Evolutionary conservation across 2,329 filamentous ascomycete genomes (phyloP).

Genomic region (Colletotrichum endophyticum): DNA sequence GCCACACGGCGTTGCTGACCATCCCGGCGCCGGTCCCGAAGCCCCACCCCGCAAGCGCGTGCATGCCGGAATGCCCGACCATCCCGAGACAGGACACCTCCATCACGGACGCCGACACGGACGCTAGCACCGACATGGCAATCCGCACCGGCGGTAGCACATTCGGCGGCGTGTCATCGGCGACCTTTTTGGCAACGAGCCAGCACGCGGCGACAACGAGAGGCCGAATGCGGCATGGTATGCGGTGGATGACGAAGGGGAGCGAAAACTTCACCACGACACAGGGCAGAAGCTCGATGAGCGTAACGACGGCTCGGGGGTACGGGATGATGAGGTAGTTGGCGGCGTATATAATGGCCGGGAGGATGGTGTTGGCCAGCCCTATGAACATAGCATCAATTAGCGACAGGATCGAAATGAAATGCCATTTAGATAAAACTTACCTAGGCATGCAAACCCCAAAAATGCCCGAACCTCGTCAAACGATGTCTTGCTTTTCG

Average conservation of each 20-base stretch:
- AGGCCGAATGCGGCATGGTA: slow-evolving; percentile 31
- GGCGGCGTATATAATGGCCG: slow-evolving; percentile 33
- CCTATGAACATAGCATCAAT: slow-evolving; percentile 23
- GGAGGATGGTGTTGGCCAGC: slow-evolving; percentile 32
- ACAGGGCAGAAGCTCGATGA: slow-evolving; percentile 35
- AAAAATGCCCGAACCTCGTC: not conserved
- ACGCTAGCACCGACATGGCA: slow-evolving; percentile 31
- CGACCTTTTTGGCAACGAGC: slow-evolving; percentile 31
- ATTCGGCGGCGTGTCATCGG: slow-evolving; percentile 34
- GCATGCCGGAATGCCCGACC: slow-evolving; percentile 31
- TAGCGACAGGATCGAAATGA: not conserved
- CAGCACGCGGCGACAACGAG: slow-evolving; percentile 30
- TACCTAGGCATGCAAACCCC: slow-evolving; percentile 12
- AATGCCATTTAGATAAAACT: not conserved
- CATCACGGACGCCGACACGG: slow-evolving; percentile 30
- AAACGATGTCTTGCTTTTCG: not conserved
- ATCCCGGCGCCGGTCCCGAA: slow-evolving; percentile 34
- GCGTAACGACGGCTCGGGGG: slow-evolving; percentile 32
- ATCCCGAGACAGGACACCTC: slow-evolving; percentile 37
- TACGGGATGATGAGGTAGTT: slow-evolving; percentile 41
- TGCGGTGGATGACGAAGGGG: slow-evolving; percentile 28
- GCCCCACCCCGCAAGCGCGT: slow-evolving; percentile 39
- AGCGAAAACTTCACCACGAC: slow-evolving; percentile 32
- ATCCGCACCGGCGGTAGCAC: slow-evolving; percentile 33
- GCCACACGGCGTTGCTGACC: slow-evolving; percentile 30